Percentiles rank a stretch among this genome's conserved stretches.
phyloP scores from a whole-genome alignment of 352 stramenopile genomes.

The Globisporangium nagaii region DNA sequence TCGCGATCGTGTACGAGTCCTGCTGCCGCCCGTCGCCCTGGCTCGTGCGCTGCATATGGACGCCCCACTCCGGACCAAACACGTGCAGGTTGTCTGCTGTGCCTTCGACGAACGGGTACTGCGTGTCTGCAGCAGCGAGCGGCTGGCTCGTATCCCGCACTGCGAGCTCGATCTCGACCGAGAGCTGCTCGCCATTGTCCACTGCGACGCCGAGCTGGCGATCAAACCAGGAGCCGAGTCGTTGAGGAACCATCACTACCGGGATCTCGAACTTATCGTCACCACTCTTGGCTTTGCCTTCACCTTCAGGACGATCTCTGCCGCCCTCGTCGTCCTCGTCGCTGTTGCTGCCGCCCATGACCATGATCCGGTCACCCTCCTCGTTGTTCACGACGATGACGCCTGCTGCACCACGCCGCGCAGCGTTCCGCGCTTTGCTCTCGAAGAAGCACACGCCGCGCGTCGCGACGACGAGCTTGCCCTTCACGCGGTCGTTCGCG shows the following conservation, averaged over 20 bases:
- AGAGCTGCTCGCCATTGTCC: constrained; percentile 11
- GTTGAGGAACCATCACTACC: constrained; percentile 58
- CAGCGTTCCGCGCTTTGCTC: constrained; percentile 57
- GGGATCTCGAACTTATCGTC: constrained; percentile 24
- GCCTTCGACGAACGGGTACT: constrained; percentile 44
- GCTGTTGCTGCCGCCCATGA: constrained; percentile 54
- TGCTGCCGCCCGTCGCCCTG: constrained; percentile 8
- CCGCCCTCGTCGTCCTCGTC: constrained; percentile 10
- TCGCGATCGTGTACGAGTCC: constrained; percentile 42
- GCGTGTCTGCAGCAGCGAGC: constrained; percentile 10
- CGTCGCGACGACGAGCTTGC: constrained; percentile 44
- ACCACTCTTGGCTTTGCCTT: not conserved
- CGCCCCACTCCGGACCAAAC: constrained; percentile 52
- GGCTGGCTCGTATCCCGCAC: constrained; percentile 20
- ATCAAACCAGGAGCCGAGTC: constrained; percentile 56
- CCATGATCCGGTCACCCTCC: constrained; percentile 59
- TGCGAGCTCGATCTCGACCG: constrained; percentile 30
- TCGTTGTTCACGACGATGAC: constrained; percentile 68
- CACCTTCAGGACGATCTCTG: not conserved
- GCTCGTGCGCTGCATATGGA: constrained; percentile 29
- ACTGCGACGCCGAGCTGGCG: constrained; percentile 2
- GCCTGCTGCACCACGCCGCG: constrained; percentile 32
- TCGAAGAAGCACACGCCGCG: constrained; percentile 72
- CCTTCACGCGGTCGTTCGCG: constrained; percentile 26
- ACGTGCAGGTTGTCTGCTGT: constrained; percentile 32